These are phyloP conservation scores for Pseudogymnoascus sp. DNA, from an alignment of 2,329 filamentous ascomycete genomes.

Conservation along the genomic window DNA sequence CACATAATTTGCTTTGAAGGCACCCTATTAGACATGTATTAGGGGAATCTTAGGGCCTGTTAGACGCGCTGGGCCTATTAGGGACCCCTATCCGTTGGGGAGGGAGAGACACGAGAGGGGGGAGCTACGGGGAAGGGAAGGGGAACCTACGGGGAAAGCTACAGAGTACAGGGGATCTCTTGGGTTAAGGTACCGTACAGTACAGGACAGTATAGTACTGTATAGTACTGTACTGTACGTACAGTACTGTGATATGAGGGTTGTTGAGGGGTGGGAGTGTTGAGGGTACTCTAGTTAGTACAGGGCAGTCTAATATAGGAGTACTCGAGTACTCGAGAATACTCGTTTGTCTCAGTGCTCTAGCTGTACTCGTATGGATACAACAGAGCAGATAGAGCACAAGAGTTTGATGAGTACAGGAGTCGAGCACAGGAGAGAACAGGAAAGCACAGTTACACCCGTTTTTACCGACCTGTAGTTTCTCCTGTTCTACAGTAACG, in stretches of 20 bases:
- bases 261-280: background rate
- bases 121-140: background rate
- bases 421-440: background rate
- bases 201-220: background rate
- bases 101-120: slow-evolving; percentile 2
- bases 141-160: too few species aligned
- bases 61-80: background rate
- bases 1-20: slow-evolving; percentile 1
- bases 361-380: too few species aligned
- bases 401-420: too few species aligned
- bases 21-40: slow-evolving; percentile 4
- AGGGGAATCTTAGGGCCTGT: background rate
- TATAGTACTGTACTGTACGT: too few species aligned
- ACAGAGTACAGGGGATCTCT: too few species aligned
- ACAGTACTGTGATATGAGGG: background rate
- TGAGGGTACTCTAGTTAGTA: too few species aligned
- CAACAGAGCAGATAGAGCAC: too few species aligned
- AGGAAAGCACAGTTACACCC: background rate
- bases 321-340: background rate
- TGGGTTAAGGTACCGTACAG: background rate
- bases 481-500: slow-evolving; percentile 5
- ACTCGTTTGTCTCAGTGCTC: background rate
- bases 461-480: background rate
- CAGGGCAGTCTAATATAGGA: background rate
- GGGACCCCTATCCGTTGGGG: background rate